Base-by-base conservation (phyloP, 495 filamentous ascomycete species). In the Penicillium cosmopolitanum region DNA sequence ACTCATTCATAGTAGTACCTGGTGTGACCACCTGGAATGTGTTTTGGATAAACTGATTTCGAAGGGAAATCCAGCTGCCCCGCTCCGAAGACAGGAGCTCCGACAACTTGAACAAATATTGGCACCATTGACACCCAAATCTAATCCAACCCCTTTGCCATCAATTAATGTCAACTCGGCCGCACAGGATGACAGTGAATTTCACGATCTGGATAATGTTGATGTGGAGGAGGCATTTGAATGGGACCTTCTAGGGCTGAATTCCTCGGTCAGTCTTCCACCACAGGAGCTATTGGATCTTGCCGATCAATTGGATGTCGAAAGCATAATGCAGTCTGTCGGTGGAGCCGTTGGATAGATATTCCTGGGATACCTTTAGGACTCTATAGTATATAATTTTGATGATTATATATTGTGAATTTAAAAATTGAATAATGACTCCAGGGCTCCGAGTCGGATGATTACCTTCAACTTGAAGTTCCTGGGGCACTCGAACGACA, bases 231-330 rank as follows among this genome's bases (percentile, higher is more conserved):
- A 71, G 1, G 70, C 62, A 13, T 67, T 69, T 46, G 68, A 66
- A 47, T 73, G 70, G 68, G 70, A 73, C 53, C 21, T 73, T 35
- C 42, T 73, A 3, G 68, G 56, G 0, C 40, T 68, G 4, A 69
- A 71, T 58, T 58, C 62, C 0, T 66, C 64, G 0, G 70, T 71
- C 18, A 71, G 66, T 36, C 58, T 73, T 21, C 64, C 68, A 10
- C 66, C 70, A 13, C 46, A 48, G 33, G 70, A 71, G 18, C 38
- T 73, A 44, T 53, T 69, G 12, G 68, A 71, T 55, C 57, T 73
- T 28, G 70, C 70, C 5, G 64, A 69, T 56, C 70, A 71, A 44
- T 48, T 73, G n/a, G 68, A 71, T 36, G 53, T 71, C 36, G 68
- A 73, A 11, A 61, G 66, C n/a, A 67, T 73, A 5, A 67, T 73